These are phyloP conservation scores for Mycosarcoma mackinlayi DNA, from an alignment of 1,284 basidiomycete genomes.

Conservation along the genomic window DNA sequence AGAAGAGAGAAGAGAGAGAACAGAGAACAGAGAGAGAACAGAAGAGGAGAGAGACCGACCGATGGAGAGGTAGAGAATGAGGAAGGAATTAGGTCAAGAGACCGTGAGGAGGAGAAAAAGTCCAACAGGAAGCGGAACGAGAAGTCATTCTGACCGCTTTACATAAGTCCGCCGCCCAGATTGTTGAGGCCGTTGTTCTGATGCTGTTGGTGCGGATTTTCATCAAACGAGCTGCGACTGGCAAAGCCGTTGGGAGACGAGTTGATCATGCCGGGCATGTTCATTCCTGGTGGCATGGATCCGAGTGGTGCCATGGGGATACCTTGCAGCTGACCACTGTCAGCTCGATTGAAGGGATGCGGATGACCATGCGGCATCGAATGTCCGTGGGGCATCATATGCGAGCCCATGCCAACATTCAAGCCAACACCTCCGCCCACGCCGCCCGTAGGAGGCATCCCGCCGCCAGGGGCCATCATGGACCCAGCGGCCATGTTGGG, in stretches of 20 bases:
- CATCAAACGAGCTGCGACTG: constrained; percentile 34
- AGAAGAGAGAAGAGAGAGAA: not conserved
- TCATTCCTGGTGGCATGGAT: constrained; percentile 30
- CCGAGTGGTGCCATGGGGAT: constrained; percentile 38
- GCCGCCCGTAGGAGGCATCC: constrained; percentile 22
- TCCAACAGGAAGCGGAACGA: not conserved
- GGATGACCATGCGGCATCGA: constrained; percentile 31
- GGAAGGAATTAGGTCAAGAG: not conserved
- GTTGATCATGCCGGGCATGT: constrained; percentile 36
- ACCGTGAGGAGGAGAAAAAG: not conserved
- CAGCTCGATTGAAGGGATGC: constrained; percentile 41
- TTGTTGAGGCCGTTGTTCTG: constrained; percentile 29
- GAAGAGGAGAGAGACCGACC: not conserved
- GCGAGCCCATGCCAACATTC: constrained; percentile 27
- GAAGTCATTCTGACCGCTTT: not conserved
- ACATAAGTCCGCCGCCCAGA: constrained; percentile 33
- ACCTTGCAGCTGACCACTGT: constrained; percentile 34
- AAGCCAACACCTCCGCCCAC: constrained; percentile 14
- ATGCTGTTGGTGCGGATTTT: constrained; percentile 24
- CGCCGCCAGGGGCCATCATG: constrained; percentile 28
- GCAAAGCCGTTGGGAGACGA: constrained; percentile 35
- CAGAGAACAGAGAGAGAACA: not conserved
- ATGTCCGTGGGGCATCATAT: constrained; percentile 34
- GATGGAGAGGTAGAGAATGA: not conserved
- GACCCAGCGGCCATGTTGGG: constrained; percentile 39